phyloP scores from a whole-genome alignment of 768 basidiomycete genomes.

The Leccinum variicolor region DNA sequence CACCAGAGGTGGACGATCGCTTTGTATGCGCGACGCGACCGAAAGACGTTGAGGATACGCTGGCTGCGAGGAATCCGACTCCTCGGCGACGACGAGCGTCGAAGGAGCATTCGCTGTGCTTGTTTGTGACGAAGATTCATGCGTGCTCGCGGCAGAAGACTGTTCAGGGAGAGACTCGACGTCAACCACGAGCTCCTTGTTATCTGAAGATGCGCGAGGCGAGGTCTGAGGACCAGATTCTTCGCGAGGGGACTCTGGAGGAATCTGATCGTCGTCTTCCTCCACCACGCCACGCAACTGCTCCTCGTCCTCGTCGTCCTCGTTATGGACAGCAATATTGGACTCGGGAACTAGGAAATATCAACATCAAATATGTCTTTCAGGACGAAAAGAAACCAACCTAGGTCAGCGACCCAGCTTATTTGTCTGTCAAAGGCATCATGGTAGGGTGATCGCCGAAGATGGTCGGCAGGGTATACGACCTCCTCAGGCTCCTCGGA shows the following conservation, averaged over 20 bases:
- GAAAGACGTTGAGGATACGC: slow-evolving; percentile 60
- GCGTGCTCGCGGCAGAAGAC: slow-evolving; percentile 41
- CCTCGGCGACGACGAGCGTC: slow-evolving; percentile 40
- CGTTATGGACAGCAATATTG: slow-evolving; percentile 60
- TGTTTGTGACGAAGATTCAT: slow-evolving; percentile 47
- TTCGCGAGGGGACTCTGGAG: slow-evolving; percentile 47
- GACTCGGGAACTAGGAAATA: slow-evolving; percentile 49
- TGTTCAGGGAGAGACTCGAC: slow-evolving; percentile 57
- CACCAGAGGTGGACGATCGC: slow-evolving; percentile 61
- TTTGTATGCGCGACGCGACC: slow-evolving; percentile 56
- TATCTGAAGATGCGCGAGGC: slow-evolving; percentile 53
- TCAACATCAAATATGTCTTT: slow-evolving; percentile 6
- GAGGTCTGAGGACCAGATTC: slow-evolving; percentile 49
- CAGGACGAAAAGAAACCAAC: slow-evolving; percentile 37
- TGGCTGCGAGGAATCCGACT: slow-evolving; percentile 48
- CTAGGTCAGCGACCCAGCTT: slow-evolving; percentile 76
- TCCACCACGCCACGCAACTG: slow-evolving; percentile 33
- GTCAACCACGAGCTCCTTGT: slow-evolving; percentile 62
- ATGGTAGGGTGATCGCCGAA: slow-evolving; percentile 49
- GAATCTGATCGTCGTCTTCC: slow-evolving; percentile 50
- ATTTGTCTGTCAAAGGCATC: slow-evolving; percentile 52
- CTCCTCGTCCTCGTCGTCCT: slow-evolving; percentile 44
- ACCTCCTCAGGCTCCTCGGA: slow-evolving; percentile 53
- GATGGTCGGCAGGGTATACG: slow-evolving; percentile 56
- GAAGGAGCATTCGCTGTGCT: slow-evolving; percentile 43